A percentile compares a stretch with the other conserved stretches of the same genome.
Evolutionary conservation across 169 alveolate genomes (phyloP).

Genomic region (Cryptosporidium canis): DNA sequence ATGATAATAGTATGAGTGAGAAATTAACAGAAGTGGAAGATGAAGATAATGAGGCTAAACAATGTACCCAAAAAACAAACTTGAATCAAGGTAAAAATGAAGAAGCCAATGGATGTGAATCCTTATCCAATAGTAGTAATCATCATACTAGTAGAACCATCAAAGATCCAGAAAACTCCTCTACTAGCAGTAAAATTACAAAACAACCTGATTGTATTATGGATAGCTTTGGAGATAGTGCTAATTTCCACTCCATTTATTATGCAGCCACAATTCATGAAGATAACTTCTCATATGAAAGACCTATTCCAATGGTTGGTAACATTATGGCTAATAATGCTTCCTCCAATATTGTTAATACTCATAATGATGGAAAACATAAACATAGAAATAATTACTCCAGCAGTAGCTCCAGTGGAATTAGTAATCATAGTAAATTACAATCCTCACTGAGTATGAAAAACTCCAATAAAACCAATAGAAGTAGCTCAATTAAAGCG

Average conservation of each 20-base stretch:
- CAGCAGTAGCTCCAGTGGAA: background rate
- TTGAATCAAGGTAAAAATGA: background rate
- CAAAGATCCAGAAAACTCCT: too few relatives aligned
- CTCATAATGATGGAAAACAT: background rate
- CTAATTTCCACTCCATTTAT: background rate
- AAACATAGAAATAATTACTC: background rate
- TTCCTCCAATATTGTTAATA: background rate
- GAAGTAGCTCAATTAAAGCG: conserved; percentile 49
- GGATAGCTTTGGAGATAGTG: background rate
- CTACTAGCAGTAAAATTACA: background rate
- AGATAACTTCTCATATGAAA: conserved; percentile 20
- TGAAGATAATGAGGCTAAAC: background rate
- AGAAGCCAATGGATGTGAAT: conserved; percentile 1
- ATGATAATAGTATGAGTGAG: conserved; percentile 26
- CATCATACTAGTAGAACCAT: background rate
- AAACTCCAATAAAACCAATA: conserved; percentile 11
- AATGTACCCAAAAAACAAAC: background rate
- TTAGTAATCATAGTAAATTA: background rate
- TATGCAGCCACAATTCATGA: conserved; percentile 35
- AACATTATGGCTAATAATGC: conserved; percentile 18
- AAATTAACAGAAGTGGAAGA: background rate
- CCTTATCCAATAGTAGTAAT: background rate
- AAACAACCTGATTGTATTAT: background rate
- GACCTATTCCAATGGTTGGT: conserved; percentile 33
- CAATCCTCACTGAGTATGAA: background rate